Conservation (phyloP, 805 yeast genomes). For the Kluyveromyces aestuarii region DNA sequence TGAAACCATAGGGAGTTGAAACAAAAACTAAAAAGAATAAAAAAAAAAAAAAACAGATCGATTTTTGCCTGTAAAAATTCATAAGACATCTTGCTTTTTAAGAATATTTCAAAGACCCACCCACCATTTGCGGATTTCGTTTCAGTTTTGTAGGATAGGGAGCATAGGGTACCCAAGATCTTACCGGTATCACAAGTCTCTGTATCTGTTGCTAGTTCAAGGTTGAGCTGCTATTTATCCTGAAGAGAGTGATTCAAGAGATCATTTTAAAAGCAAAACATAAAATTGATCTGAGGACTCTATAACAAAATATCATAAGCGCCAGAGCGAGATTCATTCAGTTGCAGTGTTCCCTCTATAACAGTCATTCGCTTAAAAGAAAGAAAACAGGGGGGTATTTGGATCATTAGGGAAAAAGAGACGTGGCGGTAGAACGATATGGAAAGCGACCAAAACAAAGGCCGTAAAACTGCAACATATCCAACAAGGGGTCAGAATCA, state of each 20-base stretch:
- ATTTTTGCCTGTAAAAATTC: no score
- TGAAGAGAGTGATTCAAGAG: background rate
- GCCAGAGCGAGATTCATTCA: background rate
- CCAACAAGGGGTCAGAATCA: conserved; percentile 5
- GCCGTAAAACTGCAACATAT: conserved; percentile 6
- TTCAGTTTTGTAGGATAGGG: no score
- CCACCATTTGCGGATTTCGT: no score
- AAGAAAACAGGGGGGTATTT: no score
- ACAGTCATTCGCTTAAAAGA: background rate
- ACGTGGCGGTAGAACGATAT: background rate
- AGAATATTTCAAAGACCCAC: no score
- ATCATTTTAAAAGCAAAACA: background rate
- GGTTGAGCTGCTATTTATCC: no score
- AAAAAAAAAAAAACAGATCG: no score
- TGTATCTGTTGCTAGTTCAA: no score
- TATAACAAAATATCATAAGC: background rate
- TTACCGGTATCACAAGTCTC: no score
- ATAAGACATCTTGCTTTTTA: no score
- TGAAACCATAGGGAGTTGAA: background rate
- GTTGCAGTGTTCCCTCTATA: no score
- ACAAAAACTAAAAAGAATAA: background rate
- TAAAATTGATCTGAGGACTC: background rate
- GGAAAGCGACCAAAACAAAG: background rate
- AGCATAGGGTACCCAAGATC: no score
- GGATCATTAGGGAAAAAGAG: background rate